A percentile compares a stretch with the other conserved stretches of the same genome.
Evolutionary conservation across 345 rosid genomes (phyloP).

Genomic region (Crucihimalaya himalaica): DNA sequence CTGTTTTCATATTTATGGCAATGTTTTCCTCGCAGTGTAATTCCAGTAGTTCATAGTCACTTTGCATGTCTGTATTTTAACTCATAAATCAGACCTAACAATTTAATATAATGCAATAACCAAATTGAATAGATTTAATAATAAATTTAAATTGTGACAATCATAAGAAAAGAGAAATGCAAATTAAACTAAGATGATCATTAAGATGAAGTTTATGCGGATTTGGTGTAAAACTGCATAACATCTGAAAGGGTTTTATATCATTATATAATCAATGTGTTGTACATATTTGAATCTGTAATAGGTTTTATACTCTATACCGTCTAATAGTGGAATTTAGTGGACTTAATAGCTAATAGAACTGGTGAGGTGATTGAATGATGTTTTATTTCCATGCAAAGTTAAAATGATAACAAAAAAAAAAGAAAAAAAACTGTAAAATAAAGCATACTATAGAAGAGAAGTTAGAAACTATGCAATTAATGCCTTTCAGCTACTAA

Average conservation of each 20-base stretch:
- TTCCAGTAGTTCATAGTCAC: conserved; percentile 4
- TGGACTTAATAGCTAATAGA: background rate
- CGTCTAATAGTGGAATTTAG: background rate
- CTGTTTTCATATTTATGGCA: conserved; percentile 39
- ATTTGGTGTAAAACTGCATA: background rate
- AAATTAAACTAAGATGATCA: background rate
- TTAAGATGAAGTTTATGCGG: background rate
- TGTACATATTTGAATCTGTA: background rate
- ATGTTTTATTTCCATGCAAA: background rate
- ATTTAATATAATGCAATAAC: conserved; percentile 11
- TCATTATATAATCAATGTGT: background rate
- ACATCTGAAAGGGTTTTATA: background rate
- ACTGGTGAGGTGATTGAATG: background rate
- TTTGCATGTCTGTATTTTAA: conserved; percentile 32
- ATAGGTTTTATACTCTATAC: background rate
- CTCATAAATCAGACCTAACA: conserved; percentile 4
- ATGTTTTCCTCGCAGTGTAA: conserved; percentile 28
- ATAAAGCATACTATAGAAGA: background rate
- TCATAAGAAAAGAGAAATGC: background rate
- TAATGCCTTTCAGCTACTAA: conserved; percentile 30
- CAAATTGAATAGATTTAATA: background rate
- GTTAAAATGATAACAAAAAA: too few relatives aligned
- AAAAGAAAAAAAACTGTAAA: too few relatives aligned
- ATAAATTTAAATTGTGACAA: background rate
- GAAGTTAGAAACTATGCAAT: conserved; percentile 1